Conservation (phyloP, 768 basidiomycete species). For the Coprinopsis marcescibilis region DNA sequence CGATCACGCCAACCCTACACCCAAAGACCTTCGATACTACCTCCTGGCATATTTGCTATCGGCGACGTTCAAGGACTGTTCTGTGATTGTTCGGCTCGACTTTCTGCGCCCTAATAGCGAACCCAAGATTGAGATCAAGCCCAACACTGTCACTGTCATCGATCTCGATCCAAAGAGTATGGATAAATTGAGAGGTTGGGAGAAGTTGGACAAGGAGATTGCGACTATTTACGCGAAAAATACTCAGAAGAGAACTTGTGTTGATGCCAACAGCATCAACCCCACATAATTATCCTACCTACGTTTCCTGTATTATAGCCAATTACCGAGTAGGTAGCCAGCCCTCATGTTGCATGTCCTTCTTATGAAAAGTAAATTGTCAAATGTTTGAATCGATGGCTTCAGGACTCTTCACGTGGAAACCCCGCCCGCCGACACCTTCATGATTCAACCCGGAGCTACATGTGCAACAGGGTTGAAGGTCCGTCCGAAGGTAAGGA, state of each 20-base stretch:
- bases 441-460: too few species aligned
- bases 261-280: conserved; percentile 19
- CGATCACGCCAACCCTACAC: conserved; percentile 32
- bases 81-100: conserved; percentile 38
- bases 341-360: background rate
- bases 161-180: conserved; percentile 84
- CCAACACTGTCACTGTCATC: conserved; percentile 56
- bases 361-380: background rate
- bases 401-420: too few species aligned
- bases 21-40: conserved; percentile 52
- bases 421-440: too few species aligned
- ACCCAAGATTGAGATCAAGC: conserved; percentile 11
- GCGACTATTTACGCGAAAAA: conserved; percentile 18
- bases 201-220: conserved; percentile 65
- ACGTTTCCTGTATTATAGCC: too few species aligned
- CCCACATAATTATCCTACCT: too few species aligned
- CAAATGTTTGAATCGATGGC: too few species aligned
- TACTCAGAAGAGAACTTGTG: conserved; percentile 23
- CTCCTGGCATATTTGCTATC: conserved; percentile 77
- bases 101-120: conserved; percentile 20
- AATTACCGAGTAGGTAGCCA: too few species aligned
- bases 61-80: conserved; percentile 97
- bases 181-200: conserved; percentile 63
- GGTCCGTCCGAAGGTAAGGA: background rate
- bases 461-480: too few species aligned